phyloP scores from a whole-genome alignment of 768 basidiomycete species.

The Rubroboletus pulcherrimus region DNA sequence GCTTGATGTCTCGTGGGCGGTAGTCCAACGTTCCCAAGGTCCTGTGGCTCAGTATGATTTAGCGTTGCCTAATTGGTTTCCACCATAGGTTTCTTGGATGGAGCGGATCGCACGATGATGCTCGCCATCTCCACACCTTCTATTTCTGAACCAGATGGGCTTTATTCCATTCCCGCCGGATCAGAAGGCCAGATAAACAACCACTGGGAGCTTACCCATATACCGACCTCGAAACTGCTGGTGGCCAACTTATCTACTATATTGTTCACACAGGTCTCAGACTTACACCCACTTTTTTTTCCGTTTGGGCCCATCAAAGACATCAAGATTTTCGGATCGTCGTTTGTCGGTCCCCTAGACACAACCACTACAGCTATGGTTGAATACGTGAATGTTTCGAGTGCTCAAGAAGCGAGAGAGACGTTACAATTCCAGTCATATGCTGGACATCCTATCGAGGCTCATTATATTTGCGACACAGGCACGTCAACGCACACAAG shows the following conservation, averaged over 20 bases:
- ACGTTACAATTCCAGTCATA: conserved; percentile 62
- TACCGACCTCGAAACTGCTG: conserved; percentile 51
- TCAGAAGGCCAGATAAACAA: conserved; percentile 31
- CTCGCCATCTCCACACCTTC: conserved; percentile 46
- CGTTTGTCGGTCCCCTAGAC: conserved; percentile 30
- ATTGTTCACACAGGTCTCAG: conserved; percentile 62
- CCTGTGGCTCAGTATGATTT: not conserved
- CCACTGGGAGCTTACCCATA: conserved; percentile 31
- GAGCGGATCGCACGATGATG: conserved; percentile 69
- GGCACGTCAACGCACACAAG: conserved; percentile 1
- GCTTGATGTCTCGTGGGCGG: conserved; percentile 83
- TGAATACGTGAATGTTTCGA: conserved; percentile 52
- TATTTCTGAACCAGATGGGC: conserved; percentile 26
- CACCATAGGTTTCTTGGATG: conserved; percentile 67
- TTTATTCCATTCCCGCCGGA: conserved; percentile 22
- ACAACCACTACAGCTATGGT: conserved; percentile 55
- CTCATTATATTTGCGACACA: conserved; percentile 33
- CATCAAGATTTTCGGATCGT: conserved; percentile 45
- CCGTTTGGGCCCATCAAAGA: conserved; percentile 69
- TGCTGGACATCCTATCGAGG: conserved; percentile 41
- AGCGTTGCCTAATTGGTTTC: conserved; percentile 3
- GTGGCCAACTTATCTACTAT: conserved; percentile 64
- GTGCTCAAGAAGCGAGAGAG: conserved; percentile 64
- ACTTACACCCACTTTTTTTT: conserved; percentile 68
- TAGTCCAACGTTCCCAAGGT: conserved; percentile 85